Conservation (phyloP, 1,284 basidiomycete genomes). For the Ceratobasidium sp. region DNA sequence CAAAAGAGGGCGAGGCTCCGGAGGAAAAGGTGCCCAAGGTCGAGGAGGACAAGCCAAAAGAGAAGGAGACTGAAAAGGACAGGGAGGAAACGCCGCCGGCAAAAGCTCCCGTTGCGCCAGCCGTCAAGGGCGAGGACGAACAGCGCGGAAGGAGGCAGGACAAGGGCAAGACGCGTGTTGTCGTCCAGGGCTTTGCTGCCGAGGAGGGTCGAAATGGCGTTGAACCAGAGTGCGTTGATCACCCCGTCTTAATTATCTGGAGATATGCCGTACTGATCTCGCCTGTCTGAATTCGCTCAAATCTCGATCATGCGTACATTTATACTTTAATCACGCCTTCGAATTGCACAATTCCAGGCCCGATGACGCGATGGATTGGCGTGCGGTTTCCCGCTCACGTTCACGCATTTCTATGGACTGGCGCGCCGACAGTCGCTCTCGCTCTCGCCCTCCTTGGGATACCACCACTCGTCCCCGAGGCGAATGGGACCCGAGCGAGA, state of each 20-base stretch:
- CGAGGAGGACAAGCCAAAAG: slow-evolving; percentile 47
- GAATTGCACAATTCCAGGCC: slow-evolving; percentile 37
- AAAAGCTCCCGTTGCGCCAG: not conserved
- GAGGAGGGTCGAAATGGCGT: slow-evolving; percentile 72
- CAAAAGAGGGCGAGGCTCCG: slow-evolving; percentile 1
- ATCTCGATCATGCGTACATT: slow-evolving; percentile 50
- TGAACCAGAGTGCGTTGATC: slow-evolving; percentile 77
- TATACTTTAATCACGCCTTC: slow-evolving; percentile 50
- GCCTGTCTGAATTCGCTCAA: not conserved
- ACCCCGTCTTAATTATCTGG: slow-evolving; percentile 46
- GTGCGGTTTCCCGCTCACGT: slow-evolving; percentile 55
- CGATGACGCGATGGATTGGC: slow-evolving; percentile 55
- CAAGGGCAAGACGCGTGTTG: slow-evolving; percentile 80
- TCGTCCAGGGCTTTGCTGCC: slow-evolving; percentile 83
- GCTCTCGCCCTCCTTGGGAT: slow-evolving; percentile 84
- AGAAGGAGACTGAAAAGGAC: slow-evolving; percentile 47
- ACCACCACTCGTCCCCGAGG: slow-evolving; percentile 57
- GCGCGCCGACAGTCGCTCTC: slow-evolving; percentile 91
- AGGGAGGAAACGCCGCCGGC: not conserved
- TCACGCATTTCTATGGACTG: slow-evolving; percentile 84
- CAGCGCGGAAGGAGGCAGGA: slow-evolving; percentile 75
- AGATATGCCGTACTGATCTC: not conserved
- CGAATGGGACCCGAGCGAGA: slow-evolving; percentile 57
- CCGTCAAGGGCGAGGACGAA: slow-evolving; percentile 41
- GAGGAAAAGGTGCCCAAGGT: slow-evolving; percentile 50